Conservation (phyloP, 768 basidiomycete genomes). For the Lactarius evosmus region DNA sequence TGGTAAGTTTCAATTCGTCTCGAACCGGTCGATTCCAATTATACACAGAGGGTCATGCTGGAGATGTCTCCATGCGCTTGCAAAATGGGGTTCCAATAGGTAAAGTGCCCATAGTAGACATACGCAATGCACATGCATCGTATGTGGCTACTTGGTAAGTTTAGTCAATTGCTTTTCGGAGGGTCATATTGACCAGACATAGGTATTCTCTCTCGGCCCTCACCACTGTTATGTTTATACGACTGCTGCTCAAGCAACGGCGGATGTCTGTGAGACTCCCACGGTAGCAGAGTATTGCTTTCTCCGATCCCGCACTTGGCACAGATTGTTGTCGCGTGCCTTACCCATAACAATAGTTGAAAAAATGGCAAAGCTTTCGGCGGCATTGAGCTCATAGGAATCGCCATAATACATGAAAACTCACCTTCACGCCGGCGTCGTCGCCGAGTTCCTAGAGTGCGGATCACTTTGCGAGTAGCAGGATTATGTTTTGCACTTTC, state of each 20-base stretch:
- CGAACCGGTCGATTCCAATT: neutral
- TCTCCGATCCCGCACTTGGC: neutral
- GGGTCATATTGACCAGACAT: neutral
- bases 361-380: no score
- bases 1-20: slow-evolving; percentile 47
- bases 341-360: no score
- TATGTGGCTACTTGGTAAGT: slow-evolving; percentile 91
- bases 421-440: neutral
- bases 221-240: slow-evolving; percentile 79
- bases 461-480: neutral
- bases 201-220: slow-evolving; percentile 90
- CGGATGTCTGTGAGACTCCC: slow-evolving; percentile 51
- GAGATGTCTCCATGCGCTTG: slow-evolving; percentile 58
- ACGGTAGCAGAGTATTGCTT: slow-evolving; percentile 38
- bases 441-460: neutral
- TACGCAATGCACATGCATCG: slow-evolving; percentile 91
- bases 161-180: slow-evolving; percentile 21
- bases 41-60: slow-evolving; percentile 75
- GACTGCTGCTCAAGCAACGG: slow-evolving; percentile 59
- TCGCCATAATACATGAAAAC: no score
- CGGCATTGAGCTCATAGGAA: neutral
- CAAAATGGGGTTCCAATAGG: slow-evolving; percentile 82
- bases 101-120: slow-evolving; percentile 73
- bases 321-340: neutral
- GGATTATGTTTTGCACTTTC: neutral